Conservation (phyloP, 139 green algal genomes). For the Astrephomene gubernaculifera region DNA sequence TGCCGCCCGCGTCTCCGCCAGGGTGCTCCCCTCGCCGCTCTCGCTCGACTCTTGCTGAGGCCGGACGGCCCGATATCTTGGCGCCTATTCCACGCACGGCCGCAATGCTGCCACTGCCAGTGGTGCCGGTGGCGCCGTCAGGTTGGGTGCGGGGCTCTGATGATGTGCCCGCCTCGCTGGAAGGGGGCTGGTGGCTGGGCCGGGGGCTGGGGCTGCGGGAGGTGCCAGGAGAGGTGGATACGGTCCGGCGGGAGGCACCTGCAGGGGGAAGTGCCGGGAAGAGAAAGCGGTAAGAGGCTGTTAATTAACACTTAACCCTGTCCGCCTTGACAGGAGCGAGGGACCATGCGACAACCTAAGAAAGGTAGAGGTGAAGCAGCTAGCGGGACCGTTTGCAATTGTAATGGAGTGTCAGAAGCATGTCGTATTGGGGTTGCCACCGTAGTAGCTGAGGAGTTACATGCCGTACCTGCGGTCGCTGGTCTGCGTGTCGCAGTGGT, state of each 20-base stretch:
- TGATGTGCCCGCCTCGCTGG: neutral
- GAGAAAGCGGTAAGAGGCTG: too few relatives aligned
- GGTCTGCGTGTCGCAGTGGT: neutral
- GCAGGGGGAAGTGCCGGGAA: too few relatives aligned
- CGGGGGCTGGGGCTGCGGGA: neutral
- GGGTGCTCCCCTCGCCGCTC: neutral
- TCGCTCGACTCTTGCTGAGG: neutral
- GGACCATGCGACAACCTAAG: neutral
- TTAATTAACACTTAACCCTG: too few relatives aligned
- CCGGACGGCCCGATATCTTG: slow-evolving; percentile 1
- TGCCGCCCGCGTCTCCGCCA: too few relatives aligned
- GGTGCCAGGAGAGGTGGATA: neutral
- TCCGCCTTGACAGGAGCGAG: too few relatives aligned
- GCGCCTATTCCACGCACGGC: neutral
- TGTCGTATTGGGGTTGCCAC: neutral
- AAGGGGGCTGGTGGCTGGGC: neutral
- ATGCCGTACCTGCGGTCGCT: neutral
- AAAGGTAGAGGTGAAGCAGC: neutral
- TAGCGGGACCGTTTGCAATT: neutral
- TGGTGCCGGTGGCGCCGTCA: neutral
- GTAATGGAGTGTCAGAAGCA: too few relatives aligned
- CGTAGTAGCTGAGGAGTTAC: neutral
- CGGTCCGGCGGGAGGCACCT: neutral
- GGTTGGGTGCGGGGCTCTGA: neutral
- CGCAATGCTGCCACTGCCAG: too few relatives aligned